These are phyloP conservation scores for Penicillium freii DNA, from an alignment of 2,329 filamentous ascomycete species.

Conservation along the genomic window DNA sequence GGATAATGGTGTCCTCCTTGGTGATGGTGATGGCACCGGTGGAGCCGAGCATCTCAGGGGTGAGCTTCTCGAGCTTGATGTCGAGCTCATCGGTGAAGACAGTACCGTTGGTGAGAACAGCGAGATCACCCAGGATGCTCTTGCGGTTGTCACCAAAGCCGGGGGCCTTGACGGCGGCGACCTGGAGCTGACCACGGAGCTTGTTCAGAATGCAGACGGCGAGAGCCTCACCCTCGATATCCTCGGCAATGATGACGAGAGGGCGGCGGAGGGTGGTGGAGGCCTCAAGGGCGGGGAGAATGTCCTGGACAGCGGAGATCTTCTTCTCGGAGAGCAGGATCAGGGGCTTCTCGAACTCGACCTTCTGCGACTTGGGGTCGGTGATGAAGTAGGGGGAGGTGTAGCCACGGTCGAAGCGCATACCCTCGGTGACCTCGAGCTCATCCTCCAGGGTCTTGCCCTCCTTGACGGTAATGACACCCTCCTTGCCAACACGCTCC, in stretches of 20 bases:
- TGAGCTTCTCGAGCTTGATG: conserved; percentile 98
- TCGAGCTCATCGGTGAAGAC: conserved; percentile 99
- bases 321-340: conserved; percentile 99
- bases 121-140: conserved; percentile 96
- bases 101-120: conserved; percentile 90
- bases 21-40: conserved; percentile 99
- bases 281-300: conserved; percentile 94
- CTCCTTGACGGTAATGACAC: conserved; percentile 99
- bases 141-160: conserved; percentile 99
- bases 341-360: conserved; percentile 98
- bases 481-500: conserved; percentile 99
- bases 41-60: conserved; percentile 89
- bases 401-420: conserved; percentile 99
- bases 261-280: conserved; percentile 94
- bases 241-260: conserved; percentile 97
- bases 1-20: conserved; percentile 98
- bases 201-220: conserved; percentile 99
- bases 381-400: conserved; percentile 99
- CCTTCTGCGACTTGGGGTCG: conserved; percentile 97
- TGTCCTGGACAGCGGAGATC: conserved; percentile 98
- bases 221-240: conserved; percentile 97
- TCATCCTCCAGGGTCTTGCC: conserved; percentile 98
- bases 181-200: conserved; percentile 98
- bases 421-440: conserved; percentile 98
- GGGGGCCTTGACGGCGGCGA: conserved; percentile 96